Evolutionary conservation across 345 rosid genomes (phyloP), one percentile per base, ranked within the genome.

Genomic region (Cardamine occulta): DNA sequence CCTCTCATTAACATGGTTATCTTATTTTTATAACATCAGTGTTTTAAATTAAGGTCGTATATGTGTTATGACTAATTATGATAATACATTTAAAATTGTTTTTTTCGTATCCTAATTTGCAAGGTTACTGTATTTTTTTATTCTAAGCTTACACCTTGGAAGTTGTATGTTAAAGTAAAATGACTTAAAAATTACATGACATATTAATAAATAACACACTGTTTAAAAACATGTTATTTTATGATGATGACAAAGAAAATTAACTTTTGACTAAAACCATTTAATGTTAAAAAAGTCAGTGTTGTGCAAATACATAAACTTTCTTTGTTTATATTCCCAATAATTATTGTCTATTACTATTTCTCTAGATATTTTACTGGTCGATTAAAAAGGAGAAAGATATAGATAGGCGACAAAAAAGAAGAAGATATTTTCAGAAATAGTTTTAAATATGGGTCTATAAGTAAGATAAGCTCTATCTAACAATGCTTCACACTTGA

Each of bases 341-440:
- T 14, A 31, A 14, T 31, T 18, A 0, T 34, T 42, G 6, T n/a
- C 40, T 26, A 45, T 0, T 29, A 29, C 12, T 59, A 47, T 35
- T 10, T n/a, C 19, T 65, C 28, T 45, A 74, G 73, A 74, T 74
- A 66, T 74, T 66, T 74, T 47, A 8, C 19, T 42, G 53, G 32
- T 74, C n/a, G 32, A 63, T 5, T 44, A 44, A 9, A 26, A 15
- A 9, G 8, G n/a, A 42, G 35, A 5, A 18, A 26, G 5, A 57
- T 13, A 32, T 2, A 37, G 24, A 26, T 26, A 26, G 14, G 12
- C 19, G 32, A 63, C 13, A 44, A 5, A 42, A 40, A 11, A 40
- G 17, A 34, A 0, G 9, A 59, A 68, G 74, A 68, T 76, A 68
- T 68, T 76, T 76, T 68, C 0, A 31, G 26, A 9, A 40, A 76